Base-by-base conservation (phyloP, 306 rosid genomes). In the Gastrolobium villosum region DNA sequence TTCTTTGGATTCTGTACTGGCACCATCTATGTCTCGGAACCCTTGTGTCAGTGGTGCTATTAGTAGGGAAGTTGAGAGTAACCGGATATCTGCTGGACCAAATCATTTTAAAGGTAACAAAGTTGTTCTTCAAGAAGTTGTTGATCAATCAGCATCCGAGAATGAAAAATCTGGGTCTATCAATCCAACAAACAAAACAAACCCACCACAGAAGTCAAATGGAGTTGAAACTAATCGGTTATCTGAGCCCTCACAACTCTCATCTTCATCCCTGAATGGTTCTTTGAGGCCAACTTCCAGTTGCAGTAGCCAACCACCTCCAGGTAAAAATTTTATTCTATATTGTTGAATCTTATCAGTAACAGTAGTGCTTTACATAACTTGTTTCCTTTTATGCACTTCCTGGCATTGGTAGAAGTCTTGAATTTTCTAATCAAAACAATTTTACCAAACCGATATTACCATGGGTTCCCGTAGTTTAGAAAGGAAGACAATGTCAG, bases 1-100 rank as follows among this genome's bases (percentile, higher is more conserved):
- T 79, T 79, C 77, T 69, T 68, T 64, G 31, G 96, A 92, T 83
- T 78, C 91, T 45, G 72, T 79, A 26, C 66, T 78, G 74, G 84
- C 41, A 40, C 80, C 85, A 63, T 74, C 89, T 32, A 41, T 72
- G 72, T 62, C 74, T 28, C 61, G 8, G 41, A 66, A 79, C 70
- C 62, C 77, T 66, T 75, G 68, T 73, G 69, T 56, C 44, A 55
- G 49, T 34, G 70, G 80, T 81, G 76, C 77, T 45, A 63, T 67
- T 56, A 68, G 72, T 72, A 50, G 84, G 72, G 86, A 86, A 70
- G 86, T 65, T 31, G 88, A 79, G 54, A 78, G 72, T 75, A 82
- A 63, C 66, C 7, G 5, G 68, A 15, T 76, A 69, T 77, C 82
- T 77, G 74, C 77, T 68, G 87, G 75, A 78, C 70, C 82, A 64